Evolutionary conservation across 164 flowering plant genomes (phyloP).

Genomic region (Taxillus chinensis): DNA sequence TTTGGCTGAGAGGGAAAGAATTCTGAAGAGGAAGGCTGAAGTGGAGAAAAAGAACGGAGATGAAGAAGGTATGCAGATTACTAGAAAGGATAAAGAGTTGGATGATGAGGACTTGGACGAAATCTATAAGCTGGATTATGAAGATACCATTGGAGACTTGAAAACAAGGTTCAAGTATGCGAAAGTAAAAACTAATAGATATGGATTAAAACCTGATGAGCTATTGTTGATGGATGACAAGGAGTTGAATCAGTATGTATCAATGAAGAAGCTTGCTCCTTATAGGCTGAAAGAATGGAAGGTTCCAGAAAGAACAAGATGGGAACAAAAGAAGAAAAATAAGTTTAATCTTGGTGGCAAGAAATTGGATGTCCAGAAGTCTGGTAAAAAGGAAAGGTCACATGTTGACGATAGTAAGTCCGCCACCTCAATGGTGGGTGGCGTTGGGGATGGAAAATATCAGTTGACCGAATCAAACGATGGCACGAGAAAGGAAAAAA

Average conservation of each 20-base stretch:
- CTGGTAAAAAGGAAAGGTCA: slow-evolving; percentile 18
- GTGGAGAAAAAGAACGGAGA: slow-evolving; percentile 10
- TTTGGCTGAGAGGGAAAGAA: slow-evolving; percentile 35
- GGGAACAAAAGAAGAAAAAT: slow-evolving; percentile 32
- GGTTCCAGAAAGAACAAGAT: slow-evolving; percentile 41
- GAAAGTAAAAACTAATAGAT: slow-evolving; percentile 46
- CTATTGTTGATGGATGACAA: slow-evolving; percentile 54
- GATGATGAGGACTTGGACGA: slow-evolving; percentile 34
- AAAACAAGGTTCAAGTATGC: slow-evolving; percentile 84
- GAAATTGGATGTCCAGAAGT: slow-evolving; percentile 8
- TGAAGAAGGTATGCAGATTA: slow-evolving; percentile 33
- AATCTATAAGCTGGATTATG: slow-evolving; percentile 76
- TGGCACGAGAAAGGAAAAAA: slow-evolving; percentile 20
- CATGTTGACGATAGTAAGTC: slow-evolving; percentile 11
- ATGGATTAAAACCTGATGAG: slow-evolving; percentile 51
- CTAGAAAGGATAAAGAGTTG: slow-evolving; percentile 39
- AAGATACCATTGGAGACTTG: slow-evolving; percentile 74
- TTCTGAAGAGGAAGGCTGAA: slow-evolving; percentile 18
- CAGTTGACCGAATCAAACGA: slow-evolving; percentile 25
- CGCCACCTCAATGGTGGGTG: slow-evolving; percentile 8
- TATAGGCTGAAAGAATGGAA: slow-evolving; percentile 66
- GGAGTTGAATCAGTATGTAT: slow-evolving; percentile 79
- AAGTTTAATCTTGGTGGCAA: slow-evolving; percentile 22
- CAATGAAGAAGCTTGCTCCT: slow-evolving; percentile 82
- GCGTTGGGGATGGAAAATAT: slow-evolving; percentile 14